A percentile compares a stretch with the other conserved stretches of the same genome.
These are phyloP conservation scores for Cladorrhinum samala DNA, from an alignment of 495 filamentous ascomycete species.

Conservation along the genomic window DNA sequence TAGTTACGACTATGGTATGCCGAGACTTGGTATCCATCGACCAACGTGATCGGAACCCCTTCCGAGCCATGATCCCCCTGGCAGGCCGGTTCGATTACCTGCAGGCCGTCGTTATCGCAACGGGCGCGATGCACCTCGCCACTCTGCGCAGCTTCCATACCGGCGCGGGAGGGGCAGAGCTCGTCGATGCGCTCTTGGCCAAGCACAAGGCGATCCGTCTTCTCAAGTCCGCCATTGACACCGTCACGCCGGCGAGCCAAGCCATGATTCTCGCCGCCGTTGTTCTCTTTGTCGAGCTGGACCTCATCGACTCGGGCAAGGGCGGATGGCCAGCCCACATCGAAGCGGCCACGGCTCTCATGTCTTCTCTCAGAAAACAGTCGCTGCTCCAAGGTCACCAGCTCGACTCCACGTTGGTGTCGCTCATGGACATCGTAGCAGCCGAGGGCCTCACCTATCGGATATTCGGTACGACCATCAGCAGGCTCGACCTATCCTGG, in stretches of 20 bases:
- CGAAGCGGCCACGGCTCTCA: slow-evolving; percentile 41
- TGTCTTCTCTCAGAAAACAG: slow-evolving; percentile 24
- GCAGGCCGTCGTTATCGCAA: slow-evolving; percentile 45
- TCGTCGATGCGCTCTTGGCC: slow-evolving; percentile 45
- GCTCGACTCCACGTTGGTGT: slow-evolving; percentile 19
- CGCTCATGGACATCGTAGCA: slow-evolving; percentile 34
- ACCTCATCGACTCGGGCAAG: slow-evolving; percentile 51
- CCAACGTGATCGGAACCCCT: slow-evolving; percentile 41
- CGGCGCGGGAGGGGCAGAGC: slow-evolving; percentile 18
- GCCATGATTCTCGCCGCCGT: slow-evolving; percentile 44
- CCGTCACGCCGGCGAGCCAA: slow-evolving; percentile 25
- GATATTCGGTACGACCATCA: slow-evolving; percentile 32
- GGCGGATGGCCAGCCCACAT: slow-evolving; percentile 52
- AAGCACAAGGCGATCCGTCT: slow-evolving; percentile 45
- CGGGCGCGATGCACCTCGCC: slow-evolving; percentile 50
- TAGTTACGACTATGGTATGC: slow-evolving; percentile 49
- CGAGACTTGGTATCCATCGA: slow-evolving; percentile 49
- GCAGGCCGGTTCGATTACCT: slow-evolving; percentile 39
- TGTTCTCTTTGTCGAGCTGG: slow-evolving; percentile 52
- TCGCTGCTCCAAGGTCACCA: slow-evolving; percentile 3
- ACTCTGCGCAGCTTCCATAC: slow-evolving; percentile 24
- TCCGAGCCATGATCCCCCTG: slow-evolving; percentile 45
- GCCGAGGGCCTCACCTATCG: slow-evolving; percentile 43
- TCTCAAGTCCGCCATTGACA: slow-evolving; percentile 31
- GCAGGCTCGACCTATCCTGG: slow-evolving; percentile 7